Conservation (phyloP, 75 land plant species). For the Cunninghamia lanceolata region DNA sequence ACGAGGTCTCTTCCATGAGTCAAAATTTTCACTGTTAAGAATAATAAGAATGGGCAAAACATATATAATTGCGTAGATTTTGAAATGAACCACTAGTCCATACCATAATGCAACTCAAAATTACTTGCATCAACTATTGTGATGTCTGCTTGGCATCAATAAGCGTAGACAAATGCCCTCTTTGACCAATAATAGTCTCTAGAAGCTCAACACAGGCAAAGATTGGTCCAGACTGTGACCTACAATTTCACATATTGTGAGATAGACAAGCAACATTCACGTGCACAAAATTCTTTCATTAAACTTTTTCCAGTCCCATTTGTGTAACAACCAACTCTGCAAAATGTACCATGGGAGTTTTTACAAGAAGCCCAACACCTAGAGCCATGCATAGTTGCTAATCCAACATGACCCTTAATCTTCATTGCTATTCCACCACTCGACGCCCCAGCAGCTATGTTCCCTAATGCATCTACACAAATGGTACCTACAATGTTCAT, state of each 20-base stretch:
- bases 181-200: conserved; percentile 26
- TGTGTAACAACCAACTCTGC: conserved; percentile 73
- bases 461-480: conserved; percentile 74
- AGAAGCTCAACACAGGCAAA: conserved; percentile 69
- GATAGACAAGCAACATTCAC: conserved; percentile 76
- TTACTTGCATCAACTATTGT: conserved; percentile 50
- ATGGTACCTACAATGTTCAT: too few relatives aligned
- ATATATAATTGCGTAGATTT: conserved; percentile 96
- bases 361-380: conserved; percentile 94
- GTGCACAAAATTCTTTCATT: conserved; percentile 84
- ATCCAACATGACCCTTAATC: conserved; percentile 80
- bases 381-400: conserved; percentile 92
- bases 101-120: conserved; percentile 88
- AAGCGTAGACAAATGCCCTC: conserved; percentile 27
- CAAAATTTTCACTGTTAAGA: conserved; percentile 42
- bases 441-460: conserved; percentile 83
- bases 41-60: conserved; percentile 71
- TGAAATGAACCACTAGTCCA: conserved; percentile 94
- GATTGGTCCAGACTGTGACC: conserved; percentile 77
- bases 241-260: conserved; percentile 27
- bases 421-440: conserved; percentile 98
- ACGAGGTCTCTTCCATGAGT: conserved; percentile 21
- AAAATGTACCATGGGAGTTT: conserved; percentile 48
- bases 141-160: conserved; percentile 77
- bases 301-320: conserved; percentile 89